Evolutionary conservation across 495 filamentous ascomycete genomes (phyloP).

Genomic region (Aspergillus diversus): DNA sequence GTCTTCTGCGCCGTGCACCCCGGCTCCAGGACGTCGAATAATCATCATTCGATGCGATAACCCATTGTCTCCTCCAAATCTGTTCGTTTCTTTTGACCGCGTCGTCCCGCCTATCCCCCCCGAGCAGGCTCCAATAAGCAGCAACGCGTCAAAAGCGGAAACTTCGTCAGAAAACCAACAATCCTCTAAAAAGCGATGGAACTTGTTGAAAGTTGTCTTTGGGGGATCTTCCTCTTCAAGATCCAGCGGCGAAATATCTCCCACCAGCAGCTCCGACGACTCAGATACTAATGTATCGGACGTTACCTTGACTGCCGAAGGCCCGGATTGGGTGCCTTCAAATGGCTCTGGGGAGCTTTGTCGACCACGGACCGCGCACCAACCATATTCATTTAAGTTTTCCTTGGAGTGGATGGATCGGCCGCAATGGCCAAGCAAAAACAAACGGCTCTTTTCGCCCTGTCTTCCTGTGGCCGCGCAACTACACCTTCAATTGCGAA

Average conservation of each 20-base stretch:
- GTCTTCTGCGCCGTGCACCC: constrained; percentile 81
- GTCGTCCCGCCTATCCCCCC: constrained; percentile 50
- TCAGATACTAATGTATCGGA: constrained; percentile 39
- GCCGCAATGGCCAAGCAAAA: constrained; percentile 52
- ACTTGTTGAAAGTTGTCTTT: constrained; percentile 71
- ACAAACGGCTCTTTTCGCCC: constrained; percentile 70
- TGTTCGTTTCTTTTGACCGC: constrained; percentile 70
- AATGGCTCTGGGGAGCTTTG: constrained; percentile 33
- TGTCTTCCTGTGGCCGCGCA: constrained; percentile 73
- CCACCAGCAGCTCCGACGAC: constrained; percentile 45
- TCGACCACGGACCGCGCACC: constrained; percentile 52
- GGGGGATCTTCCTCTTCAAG: constrained; percentile 34
- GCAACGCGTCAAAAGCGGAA: constrained; percentile 39
- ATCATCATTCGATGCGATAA: constrained; percentile 90
- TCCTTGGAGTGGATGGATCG: constrained; percentile 75
- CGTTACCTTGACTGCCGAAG: constrained; percentile 29
- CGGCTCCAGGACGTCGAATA: constrained; percentile 87
- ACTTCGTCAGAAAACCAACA: constrained; percentile 28
- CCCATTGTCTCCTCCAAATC: constrained; percentile 56
- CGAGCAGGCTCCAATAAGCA: constrained; percentile 46
- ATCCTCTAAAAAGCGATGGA: constrained; percentile 66
- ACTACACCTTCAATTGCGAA: constrained; percentile 44
- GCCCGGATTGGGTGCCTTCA: constrained; percentile 31
- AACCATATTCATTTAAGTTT: constrained; percentile 74
- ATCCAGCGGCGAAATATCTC: constrained; percentile 33